Evolutionary conservation across 2,329 filamentous ascomycete species (phyloP), one percentile per base, ranked within the genome.

Genomic region (Ophiognomonia clavigignenti-juglandacearum): DNA sequence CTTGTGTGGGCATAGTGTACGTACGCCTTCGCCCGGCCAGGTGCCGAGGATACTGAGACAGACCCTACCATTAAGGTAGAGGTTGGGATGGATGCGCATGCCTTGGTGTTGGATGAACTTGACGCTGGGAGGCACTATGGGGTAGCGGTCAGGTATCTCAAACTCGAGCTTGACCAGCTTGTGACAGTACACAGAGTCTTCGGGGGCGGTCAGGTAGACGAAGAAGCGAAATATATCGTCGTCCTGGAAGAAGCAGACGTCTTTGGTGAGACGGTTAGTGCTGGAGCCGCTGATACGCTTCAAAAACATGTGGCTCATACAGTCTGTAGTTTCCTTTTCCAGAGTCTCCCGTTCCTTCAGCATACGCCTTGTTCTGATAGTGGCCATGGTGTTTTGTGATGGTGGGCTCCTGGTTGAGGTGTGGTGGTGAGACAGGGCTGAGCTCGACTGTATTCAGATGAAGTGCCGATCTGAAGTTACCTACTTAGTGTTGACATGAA

Each of bases 141-240:
- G 55, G 39, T 54, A 57, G 3, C 20, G 7, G 2, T 38, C 13
- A 0, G 55, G 51, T 14, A 57, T 53, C 6, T 44, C 19, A 31
- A 57, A 53, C 16, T 27, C 35, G 39, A 56, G 48, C 39, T 49
- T 52, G 11, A 56, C 19, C 4, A 56, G 35, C 32, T 55, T 57
- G 46, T 57, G 39, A 27, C 48, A 34, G 42, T 57, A 57, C 2
- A 50, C 38, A 16, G 48, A 49, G 27, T 53, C 48, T 2, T 49
- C 39, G 2, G 54, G 53, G 3, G 44, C 55, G 1, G 45, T 11
- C 14, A 57, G 11, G 36, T 49, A 56, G 31, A 47, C 52, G 9
- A 41, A 43, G n/a, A 57, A 54, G 2, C 41, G 29, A 11, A 52
- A 43, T 9, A 56, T 22, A 32, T 52, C 37, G 8, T 53, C 41